These are phyloP conservation scores for Macrolepiota albuminosa DNA, from an alignment of 768 basidiomycete genomes.

Conservation along the genomic window DNA sequence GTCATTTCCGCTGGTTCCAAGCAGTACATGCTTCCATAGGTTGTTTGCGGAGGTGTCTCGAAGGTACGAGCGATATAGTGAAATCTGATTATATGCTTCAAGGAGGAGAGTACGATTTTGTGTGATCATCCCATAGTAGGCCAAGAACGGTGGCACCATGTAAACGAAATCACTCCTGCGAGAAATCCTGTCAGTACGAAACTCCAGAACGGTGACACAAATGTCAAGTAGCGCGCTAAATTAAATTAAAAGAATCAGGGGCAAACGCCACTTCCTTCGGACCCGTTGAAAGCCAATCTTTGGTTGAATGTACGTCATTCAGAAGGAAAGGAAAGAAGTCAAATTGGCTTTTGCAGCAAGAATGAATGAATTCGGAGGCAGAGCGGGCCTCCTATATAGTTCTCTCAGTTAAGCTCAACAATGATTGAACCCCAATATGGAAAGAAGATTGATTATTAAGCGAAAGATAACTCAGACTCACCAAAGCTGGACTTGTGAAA, in stretches of 20 bases:
- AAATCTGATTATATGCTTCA: conserved; percentile 69
- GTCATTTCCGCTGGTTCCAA: conserved; percentile 53
- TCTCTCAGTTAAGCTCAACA: not conserved
- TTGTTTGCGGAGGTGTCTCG: conserved; percentile 42
- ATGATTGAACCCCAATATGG: not conserved
- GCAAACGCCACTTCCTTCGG: not conserved
- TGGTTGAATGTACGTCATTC: not conserved
- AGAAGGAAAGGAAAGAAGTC: not conserved
- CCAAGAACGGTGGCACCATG: conserved; percentile 86
- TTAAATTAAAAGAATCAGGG: not conserved
- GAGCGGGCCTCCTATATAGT: not conserved
- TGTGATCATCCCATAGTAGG: conserved; percentile 71
- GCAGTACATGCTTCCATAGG: conserved; percentile 75
- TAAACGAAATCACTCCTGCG: conserved; percentile 74
- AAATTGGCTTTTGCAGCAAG: not conserved
- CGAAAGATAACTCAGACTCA: conserved; percentile 23
- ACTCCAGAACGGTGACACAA: not conserved
- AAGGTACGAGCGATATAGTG: conserved; percentile 65
- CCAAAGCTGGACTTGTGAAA: conserved; percentile 69
- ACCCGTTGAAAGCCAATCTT: not conserved
- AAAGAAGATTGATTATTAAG: not conserved
- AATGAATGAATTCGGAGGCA: not conserved
- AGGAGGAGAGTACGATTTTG: conserved; percentile 52
- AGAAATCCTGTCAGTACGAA: not conserved
- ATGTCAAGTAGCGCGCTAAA: not conserved